Conservation (phyloP, 2,329 filamentous ascomycete genomes). For the Neospermospora avenae region DNA sequence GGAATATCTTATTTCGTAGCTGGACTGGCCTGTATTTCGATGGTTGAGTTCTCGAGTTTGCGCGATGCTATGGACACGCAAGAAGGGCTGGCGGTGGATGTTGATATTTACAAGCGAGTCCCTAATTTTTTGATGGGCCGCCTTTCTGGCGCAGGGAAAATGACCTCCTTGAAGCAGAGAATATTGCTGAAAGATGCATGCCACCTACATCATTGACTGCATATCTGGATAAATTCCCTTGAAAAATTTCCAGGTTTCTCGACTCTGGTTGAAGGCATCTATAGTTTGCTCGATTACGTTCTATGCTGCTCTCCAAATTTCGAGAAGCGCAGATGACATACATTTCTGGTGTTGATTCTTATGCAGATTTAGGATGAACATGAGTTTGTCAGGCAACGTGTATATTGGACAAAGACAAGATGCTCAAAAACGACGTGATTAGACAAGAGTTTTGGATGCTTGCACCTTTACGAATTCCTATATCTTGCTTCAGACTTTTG, state of each 20-base stretch:
- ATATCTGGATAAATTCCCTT: background rate
- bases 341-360: too few species aligned
- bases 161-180: background rate
- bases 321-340: background rate
- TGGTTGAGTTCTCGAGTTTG: background rate
- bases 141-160: background rate
- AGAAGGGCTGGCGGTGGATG: background rate
- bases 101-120: slow-evolving; percentile 4
- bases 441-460: too few species aligned
- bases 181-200: background rate
- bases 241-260: background rate
- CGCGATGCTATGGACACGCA: background rate
- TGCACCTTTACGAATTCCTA: too few species aligned
- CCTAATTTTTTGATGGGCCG: background rate
- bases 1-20: background rate
- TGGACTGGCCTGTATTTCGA: background rate
- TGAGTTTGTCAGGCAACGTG: too few species aligned
- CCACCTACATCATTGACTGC: background rate
- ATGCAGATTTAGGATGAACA: too few species aligned
- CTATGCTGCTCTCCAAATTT: background rate
- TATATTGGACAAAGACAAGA: background rate
- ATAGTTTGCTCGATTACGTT: background rate
- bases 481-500: too few species aligned
- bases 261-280: background rate
- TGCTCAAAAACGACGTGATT: background rate